Evolutionary conservation across 768 basidiomycete genomes (phyloP), one percentile per base, ranked within the genome.

Genomic region (Megacollybia marginata): DNA sequence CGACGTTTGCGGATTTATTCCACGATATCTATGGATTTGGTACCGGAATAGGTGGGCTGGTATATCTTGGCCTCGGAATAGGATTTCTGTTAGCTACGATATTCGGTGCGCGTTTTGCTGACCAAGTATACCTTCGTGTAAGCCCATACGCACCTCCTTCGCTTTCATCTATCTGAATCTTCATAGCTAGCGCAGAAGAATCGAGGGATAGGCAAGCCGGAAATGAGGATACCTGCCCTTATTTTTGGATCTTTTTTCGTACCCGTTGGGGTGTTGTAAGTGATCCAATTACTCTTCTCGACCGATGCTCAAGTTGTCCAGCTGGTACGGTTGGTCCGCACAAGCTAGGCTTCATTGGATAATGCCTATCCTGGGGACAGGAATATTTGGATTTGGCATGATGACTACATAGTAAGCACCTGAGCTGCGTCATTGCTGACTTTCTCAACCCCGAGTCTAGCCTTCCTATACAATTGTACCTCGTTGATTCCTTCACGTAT

Each of bases 281-380:
- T 69, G 16, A 28, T 28, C 23, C 23, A 28, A 28, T 28, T 28
- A 18, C 31, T 33, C 28, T 23, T 44, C 1, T 33, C 13, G 23
- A 15, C 32, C 15, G 18, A 71, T 11, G 16, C 50, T 48, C 16
- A 36, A 2, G 42, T 48, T 45, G 9, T 34, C 45, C 20, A 76
- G 74, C 57, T 85, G 86, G 87, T 88, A 86, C 57, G 87, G 87
- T 16, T 88, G 87, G 87, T 84, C 85, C 12, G 87, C 85, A 4
- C 68, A 84, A 50, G 76, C 78, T 0, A 65, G 65, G 44, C 54
- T 78, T 0, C 85, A 88, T 56, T 88, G 83, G 85, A 84, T 87
- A 31, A 82, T 88, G 81, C 86, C 86, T 18, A 84, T 88, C 54
- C 67, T 75, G 42, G 82, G 82, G 4, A 72, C 84, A 2, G 73